Conservation (phyloP, 2,329 filamentous ascomycete genomes). For the Aulographum hederae region DNA sequence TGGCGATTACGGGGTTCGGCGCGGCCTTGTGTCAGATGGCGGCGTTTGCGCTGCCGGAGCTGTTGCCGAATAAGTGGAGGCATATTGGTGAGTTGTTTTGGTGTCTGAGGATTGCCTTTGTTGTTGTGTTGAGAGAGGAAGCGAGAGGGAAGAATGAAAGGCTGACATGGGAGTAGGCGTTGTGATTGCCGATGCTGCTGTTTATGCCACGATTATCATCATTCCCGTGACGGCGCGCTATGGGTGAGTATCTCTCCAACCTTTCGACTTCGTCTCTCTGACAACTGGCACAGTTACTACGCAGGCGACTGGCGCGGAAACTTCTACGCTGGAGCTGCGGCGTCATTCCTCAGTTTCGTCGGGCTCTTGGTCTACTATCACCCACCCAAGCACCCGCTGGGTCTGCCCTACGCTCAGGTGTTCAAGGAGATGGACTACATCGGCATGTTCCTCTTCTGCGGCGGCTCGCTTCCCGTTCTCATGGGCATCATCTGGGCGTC, state of each 20-base stretch:
- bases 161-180: too few relatives aligned
- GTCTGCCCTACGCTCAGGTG: conserved; percentile 7
- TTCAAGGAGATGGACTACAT: conserved; percentile 15
- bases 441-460: conserved; percentile 14
- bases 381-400: conserved; percentile 6
- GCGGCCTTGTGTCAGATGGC: conserved; percentile 7
- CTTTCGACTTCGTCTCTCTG: too few relatives aligned
- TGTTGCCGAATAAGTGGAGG: conserved; percentile 10
- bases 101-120: too few relatives aligned
- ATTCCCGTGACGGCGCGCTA: conserved; percentile 6
- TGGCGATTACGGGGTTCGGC: conserved; percentile 2
- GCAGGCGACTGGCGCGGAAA: conserved; percentile 1
- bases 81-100: too few relatives aligned
- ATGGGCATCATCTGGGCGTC: conserved; percentile 15
- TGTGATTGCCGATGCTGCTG: conserved; percentile 1
- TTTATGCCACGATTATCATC: conserved; percentile 3
- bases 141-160: too few relatives aligned
- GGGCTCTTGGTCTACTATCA: conserved; percentile 5
- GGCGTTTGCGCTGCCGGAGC: conserved; percentile 9
- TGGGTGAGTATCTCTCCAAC: too few relatives aligned
- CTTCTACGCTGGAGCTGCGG: conserved; percentile 3
- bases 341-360: conserved; percentile 1
- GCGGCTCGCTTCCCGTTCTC: conserved; percentile 12
- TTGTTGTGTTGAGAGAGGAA: too few relatives aligned
- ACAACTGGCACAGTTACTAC: too few relatives aligned